Base-by-base conservation (phyloP, 345 rosid genomes). In the Hypericum perforatum region DNA sequence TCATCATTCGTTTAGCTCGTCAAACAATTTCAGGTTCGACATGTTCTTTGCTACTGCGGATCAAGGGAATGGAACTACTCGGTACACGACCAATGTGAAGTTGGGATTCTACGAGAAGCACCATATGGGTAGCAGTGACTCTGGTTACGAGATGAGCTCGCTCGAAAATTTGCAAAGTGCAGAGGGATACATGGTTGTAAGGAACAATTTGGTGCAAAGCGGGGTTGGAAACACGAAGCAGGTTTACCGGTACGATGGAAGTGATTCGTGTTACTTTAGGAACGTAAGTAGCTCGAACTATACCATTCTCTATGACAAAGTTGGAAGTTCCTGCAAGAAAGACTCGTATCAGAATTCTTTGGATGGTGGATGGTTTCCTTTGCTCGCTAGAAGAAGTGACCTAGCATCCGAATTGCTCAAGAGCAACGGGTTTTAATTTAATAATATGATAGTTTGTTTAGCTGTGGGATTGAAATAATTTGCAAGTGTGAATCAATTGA, bases 51-150 rank as follows among this genome's bases (percentile, higher is more conserved):
- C 72, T 39, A 7, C 57, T 9, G 29, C 56, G 16, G 78, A 77
- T 59, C 70, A 68, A 57, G 75, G 62, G 42, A 62, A 77, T 10
- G 75, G 53, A 22, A 74, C 74, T n/a, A 43, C 32, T 45, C 43
- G 63, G 5, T 63, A 52, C 14, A 38, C 76, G 0, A 22, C 77
- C 2, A 81, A 86, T 44, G 54, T 86, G 7, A 71, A 76, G 0
- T 58, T 86, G 46, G 88, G 80, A 29, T 82, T 84, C 60, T 49
- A 84, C 49, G 89, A 78, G 74, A 67, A 72, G 68, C 78, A 67
- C 47, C 64, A 54, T 37, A 22, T 53, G 60, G 66, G 58, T 5
- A 53, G 63, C 49, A 3, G 9, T 0, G 70, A 58, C n/a, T 43
- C 59, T 44, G 54, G 13, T 56, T 16, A 44, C n/a, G 54, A 8